A percentile compares a stretch with the other conserved stretches of the same genome.
Evolutionary conservation across 164 flowering plant species (phyloP).

Genomic region (Tetrastigma voinierianum): DNA sequence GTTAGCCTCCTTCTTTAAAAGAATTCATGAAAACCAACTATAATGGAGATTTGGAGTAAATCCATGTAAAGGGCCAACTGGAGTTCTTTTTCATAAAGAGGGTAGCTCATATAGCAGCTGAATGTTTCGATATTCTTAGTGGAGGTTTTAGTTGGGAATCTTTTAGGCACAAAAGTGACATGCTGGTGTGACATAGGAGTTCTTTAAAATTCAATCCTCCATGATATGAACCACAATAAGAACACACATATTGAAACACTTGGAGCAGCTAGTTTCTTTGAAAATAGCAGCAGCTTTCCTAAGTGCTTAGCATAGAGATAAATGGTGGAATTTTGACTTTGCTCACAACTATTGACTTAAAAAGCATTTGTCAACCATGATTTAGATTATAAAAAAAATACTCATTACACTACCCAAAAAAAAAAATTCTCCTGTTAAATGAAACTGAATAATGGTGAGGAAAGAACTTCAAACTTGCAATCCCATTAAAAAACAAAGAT

Average conservation of each 20-base stretch:
- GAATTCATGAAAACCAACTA: neutral
- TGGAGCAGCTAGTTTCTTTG: slow-evolving; percentile 10
- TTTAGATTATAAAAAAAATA: neutral
- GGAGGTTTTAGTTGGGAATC: slow-evolving; percentile 17
- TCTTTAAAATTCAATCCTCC: neutral
- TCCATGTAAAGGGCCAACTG: neutral
- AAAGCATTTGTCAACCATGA: neutral
- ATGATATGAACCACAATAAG: slow-evolving; percentile 1
- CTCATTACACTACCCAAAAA: neutral
- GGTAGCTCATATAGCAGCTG: slow-evolving; percentile 1
- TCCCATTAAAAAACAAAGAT: neutral
- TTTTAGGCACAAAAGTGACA: neutral
- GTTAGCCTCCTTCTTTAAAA: neutral
- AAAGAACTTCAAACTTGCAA: neutral
- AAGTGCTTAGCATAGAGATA: slow-evolving; percentile 19
- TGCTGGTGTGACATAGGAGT: slow-evolving; percentile 12
- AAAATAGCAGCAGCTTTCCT: slow-evolving; percentile 11
- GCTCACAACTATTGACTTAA: neutral
- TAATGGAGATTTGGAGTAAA: neutral
- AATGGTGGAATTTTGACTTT: slow-evolving; percentile 21
- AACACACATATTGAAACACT: slow-evolving; percentile 10
- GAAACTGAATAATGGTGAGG: neutral
- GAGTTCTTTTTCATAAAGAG: slow-evolving; percentile 2
- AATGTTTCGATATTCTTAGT: slow-evolving; percentile 14
- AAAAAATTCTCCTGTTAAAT: neutral